A percentile compares a stretch with the other conserved stretches of the same genome.
Conservation (phyloP, 169 alveolate species). For the Babesia caballi region DNA sequence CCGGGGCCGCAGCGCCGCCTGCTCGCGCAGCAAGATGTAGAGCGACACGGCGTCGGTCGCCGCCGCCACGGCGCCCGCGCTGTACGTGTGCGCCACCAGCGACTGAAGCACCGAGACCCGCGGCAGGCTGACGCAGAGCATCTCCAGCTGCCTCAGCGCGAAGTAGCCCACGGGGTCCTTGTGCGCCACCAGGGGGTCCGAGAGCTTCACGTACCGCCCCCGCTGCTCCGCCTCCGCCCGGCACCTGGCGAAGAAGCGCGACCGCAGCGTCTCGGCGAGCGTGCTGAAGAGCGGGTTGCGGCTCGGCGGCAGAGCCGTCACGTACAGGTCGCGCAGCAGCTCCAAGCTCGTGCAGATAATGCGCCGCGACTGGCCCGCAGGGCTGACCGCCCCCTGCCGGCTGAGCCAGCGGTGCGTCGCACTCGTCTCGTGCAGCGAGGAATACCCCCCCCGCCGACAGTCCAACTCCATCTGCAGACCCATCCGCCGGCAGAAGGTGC, state of each 20-base stretch:
- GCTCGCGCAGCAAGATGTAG: constrained; percentile 20
- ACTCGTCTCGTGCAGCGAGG: not conserved
- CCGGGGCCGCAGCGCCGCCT: not conserved
- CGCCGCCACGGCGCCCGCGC: not conserved
- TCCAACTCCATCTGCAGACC: constrained; percentile 1
- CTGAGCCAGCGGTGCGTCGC: constrained; percentile 13
- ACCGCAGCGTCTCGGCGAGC: constrained; percentile 27
- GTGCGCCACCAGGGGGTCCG: not conserved
- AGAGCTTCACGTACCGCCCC: not conserved
- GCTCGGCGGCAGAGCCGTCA: constrained; percentile 19
- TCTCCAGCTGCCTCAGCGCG: constrained; percentile 4
- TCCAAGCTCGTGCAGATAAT: not conserved
- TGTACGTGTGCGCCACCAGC: constrained; percentile 17
- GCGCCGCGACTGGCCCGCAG: not conserved
- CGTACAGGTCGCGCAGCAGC: constrained; percentile 10
- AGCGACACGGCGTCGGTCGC: constrained; percentile 32
- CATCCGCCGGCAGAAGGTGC: not conserved
- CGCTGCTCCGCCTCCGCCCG: constrained; percentile 5
- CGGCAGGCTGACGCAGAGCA: constrained; percentile 1
- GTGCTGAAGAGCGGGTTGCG: constrained; percentile 27
- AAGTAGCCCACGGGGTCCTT: constrained; percentile 32
- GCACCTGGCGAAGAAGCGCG: constrained; percentile 4
- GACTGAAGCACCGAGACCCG: constrained; percentile 13
- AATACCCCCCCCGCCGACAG: not conserved
- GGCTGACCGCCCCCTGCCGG: not conserved